A percentile compares a stretch with the other conserved stretches of the same genome.
Evolutionary conservation across 495 filamentous ascomycete genomes (phyloP).

Genomic region (Aspergillus mulundensis): DNA sequence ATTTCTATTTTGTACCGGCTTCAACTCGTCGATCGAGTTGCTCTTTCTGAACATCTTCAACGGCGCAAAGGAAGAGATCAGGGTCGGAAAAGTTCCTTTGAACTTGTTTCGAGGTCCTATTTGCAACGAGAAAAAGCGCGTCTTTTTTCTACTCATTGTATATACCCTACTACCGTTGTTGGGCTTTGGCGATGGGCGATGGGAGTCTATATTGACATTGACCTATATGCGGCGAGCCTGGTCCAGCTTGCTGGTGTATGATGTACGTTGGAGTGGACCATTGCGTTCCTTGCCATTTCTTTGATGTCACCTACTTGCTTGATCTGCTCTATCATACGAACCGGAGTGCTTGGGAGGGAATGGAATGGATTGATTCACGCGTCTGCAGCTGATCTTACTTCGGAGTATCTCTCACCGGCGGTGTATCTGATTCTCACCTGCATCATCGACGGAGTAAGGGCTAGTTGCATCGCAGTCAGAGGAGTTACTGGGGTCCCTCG

Average conservation of each 20-base stretch:
- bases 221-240: constrained; percentile 14
- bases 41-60: constrained; percentile 16
- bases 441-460: constrained; percentile 11
- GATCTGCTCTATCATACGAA: constrained; percentile 18
- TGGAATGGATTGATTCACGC: constrained; percentile 26
- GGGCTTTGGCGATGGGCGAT: constrained; percentile 14
- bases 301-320: constrained; percentile 15
- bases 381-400: constrained; percentile 1
- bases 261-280: constrained; percentile 28
- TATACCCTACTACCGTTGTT: constrained; percentile 28
- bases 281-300: constrained; percentile 20
- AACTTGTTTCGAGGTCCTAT: constrained; percentile 15
- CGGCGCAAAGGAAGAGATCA: constrained; percentile 17
- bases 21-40: constrained; percentile 21
- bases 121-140: constrained; percentile 13
- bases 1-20: constrained; percentile 13
- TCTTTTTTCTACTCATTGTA: constrained; percentile 20
- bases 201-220: constrained; percentile 17
- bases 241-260: constrained; percentile 30
- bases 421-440: constrained; percentile 3
- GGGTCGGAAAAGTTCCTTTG: constrained; percentile 21
- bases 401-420: constrained; percentile 10
- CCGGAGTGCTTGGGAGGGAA: constrained; percentile 38
- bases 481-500: constrained; percentile 9
- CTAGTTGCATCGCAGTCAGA: constrained; percentile 10